Evolutionary conservation across 1,284 basidiomycete species (phyloP), one percentile per base, ranked within the genome.

Genomic region (Cutaneotrichosporon sp.): DNA sequence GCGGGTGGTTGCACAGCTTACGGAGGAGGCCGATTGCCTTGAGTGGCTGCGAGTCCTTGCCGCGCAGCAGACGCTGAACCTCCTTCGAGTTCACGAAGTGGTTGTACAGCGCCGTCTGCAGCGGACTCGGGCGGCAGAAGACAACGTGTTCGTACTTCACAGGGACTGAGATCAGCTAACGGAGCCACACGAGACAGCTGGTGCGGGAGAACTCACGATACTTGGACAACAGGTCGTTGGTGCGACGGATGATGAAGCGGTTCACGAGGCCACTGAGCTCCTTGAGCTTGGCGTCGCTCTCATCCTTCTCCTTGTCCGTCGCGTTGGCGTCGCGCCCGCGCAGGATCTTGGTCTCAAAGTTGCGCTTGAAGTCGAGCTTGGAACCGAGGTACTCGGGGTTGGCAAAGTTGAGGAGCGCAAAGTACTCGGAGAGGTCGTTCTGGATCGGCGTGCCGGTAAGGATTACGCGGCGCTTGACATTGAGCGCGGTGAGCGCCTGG

Each of bases 111-210:
- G 89, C 84, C 6, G 94, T 82, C 73, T 99, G 95, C 72, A 99
- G 89, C 3, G 89, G 84, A 1, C 93, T 95, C 16, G 94, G 86
- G 52, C 87, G 84, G 79, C 95, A 98, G 80, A 99, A 99, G 1
- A 99, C 97, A 67, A 99, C 97, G 66, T 98, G 94, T 79, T 99
- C 95, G 82, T 99, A 97, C 78, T 99, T 99, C 81, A 99, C 92
- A 4, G 95, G 95, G 47, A 99, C 94, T 97, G 69, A 9, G 20
- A 18, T 49, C 47, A 57, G 42, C n/a, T n/a, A 29, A 29, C 29
- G 9, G 29, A 4, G 9, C 29, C 9, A 4, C 9, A 29, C 4
- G 29, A 29, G 29, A 14, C 18, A 27, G 25, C 14, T 14, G 20
- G 7, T 7, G 24, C 9, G 14, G 31, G n/a, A 1, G 25, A 18